Conservation (phyloP, 2,329 filamentous ascomycete genomes). For the Emmonsia crescens region DNA sequence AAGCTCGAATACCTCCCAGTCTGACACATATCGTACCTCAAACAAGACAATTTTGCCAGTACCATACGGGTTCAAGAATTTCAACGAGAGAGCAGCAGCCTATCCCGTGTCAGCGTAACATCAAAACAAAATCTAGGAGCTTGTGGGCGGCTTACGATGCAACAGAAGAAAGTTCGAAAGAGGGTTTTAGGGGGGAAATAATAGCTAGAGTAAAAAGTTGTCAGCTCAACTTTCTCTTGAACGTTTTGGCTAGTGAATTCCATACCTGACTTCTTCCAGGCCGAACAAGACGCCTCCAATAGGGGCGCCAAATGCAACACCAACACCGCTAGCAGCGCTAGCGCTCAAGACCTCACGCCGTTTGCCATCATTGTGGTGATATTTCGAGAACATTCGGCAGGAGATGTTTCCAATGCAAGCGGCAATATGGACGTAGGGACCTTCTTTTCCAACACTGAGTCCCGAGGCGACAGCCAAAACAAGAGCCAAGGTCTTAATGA, state of each 20-base stretch:
- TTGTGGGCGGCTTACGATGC: slow-evolving; percentile 51
- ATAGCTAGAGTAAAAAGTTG: slow-evolving; percentile 47
- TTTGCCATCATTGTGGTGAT: slow-evolving; percentile 88
- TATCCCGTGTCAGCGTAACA: slow-evolving; percentile 3
- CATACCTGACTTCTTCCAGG: slow-evolving; percentile 69
- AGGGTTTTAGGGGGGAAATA: slow-evolving; percentile 97
- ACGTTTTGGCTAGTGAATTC: not conserved
- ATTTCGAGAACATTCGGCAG: slow-evolving; percentile 88
- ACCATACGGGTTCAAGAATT: slow-evolving; percentile 92
- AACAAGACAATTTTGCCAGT: slow-evolving; percentile 96
- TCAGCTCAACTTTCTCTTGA: not conserved
- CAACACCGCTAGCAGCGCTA: slow-evolving; percentile 82
- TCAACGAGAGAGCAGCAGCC: slow-evolving; percentile 73
- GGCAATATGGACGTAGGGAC: slow-evolving; percentile 94
- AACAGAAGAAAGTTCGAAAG: slow-evolving; percentile 97
- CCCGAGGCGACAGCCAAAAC: slow-evolving; percentile 87
- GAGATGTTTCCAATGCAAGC: slow-evolving; percentile 92
- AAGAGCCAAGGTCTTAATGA: slow-evolving; percentile 73
- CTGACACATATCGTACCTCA: slow-evolving; percentile 76
- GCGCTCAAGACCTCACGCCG: slow-evolving; percentile 85
- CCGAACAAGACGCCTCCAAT: slow-evolving; percentile 93
- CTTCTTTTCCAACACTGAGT: slow-evolving; percentile 86
- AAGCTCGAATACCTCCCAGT: slow-evolving; percentile 93
- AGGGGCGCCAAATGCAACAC: slow-evolving; percentile 84
- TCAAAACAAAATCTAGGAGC: not conserved